These are phyloP conservation scores for Fusarium humuli DNA, from an alignment of 2,329 filamentous ascomycete species.

Conservation along the genomic window DNA sequence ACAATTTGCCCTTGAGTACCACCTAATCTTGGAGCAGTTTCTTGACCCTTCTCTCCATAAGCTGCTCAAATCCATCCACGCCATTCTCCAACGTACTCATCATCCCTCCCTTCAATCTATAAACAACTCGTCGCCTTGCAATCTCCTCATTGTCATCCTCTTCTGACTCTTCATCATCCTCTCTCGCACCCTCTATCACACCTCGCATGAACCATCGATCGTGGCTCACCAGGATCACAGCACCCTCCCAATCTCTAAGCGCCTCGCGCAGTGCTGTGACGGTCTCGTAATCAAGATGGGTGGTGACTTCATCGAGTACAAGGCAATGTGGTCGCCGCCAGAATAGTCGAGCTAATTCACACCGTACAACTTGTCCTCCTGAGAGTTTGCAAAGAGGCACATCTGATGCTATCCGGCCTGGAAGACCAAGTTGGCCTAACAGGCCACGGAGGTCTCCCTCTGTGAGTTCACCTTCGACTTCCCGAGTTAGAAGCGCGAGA, in stretches of 20 bases:
- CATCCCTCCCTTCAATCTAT: conserved; percentile 68
- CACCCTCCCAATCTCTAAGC: conserved; percentile 76
- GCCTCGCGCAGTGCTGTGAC: conserved; percentile 77
- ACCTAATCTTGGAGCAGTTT: conserved; percentile 53
- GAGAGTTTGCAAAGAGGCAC: conserved; percentile 79
- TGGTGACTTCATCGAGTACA: conserved; percentile 84
- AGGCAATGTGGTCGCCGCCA: conserved; percentile 77
- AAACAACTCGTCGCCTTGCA: conserved; percentile 66
- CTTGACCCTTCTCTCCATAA: conserved; percentile 69
- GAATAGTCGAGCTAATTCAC: conserved; percentile 75
- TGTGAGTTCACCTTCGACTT: conserved; percentile 63
- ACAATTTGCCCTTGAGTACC: not conserved
- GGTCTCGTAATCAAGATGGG: conserved; percentile 86
- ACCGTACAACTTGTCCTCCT: conserved; percentile 79
- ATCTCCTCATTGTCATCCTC: conserved; percentile 54
- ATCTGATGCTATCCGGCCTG: conserved; percentile 77
- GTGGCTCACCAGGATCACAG: conserved; percentile 81
- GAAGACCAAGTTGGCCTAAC: conserved; percentile 75
- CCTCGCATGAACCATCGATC: conserved; percentile 84
- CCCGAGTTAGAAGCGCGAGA: conserved; percentile 69
- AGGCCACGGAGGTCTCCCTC: conserved; percentile 77
- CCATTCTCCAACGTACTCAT: conserved; percentile 68
- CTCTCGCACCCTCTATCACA: conserved; percentile 64
- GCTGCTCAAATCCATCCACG: conserved; percentile 73
- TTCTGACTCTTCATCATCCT: conserved; percentile 55